Percentiles rank a stretch among this genome's conserved stretches.
These are phyloP conservation scores for Cyclostephanos invisitatus DNA, from an alignment of 108 stramenopile genomes.

Conservation along the genomic window DNA sequence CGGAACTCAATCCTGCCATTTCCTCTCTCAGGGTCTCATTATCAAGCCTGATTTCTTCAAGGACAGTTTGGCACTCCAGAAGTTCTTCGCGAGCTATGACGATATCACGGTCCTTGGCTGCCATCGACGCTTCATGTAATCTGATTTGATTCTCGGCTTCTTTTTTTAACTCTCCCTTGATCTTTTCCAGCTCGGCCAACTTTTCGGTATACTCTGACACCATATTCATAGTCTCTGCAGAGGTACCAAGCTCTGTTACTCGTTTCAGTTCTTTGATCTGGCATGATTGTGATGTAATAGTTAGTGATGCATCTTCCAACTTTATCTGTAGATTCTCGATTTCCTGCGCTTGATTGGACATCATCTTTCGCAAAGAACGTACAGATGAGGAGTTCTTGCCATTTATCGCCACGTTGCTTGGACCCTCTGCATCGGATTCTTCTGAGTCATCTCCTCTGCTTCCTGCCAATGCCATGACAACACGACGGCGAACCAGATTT, in stretches of 20 bases:
- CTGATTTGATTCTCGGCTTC: conserved; percentile 41
- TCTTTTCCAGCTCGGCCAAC: conserved; percentile 55
- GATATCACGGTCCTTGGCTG: conserved; percentile 42
- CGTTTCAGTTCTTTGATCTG: conserved; percentile 65
- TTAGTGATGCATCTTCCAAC: conserved; percentile 45
- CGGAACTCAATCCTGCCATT: conserved; percentile 68
- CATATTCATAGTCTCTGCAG: conserved; percentile 68
- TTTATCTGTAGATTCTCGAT: conserved; percentile 62
- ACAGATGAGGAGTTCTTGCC: conserved; percentile 14
- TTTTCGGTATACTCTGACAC: conserved; percentile 63
- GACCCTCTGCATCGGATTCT: conserved; percentile 40
- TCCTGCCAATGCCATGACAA: conserved; percentile 65
- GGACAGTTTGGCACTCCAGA: conserved; percentile 11
- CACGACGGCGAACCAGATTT: conserved; percentile 64
- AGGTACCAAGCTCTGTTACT: conserved; percentile 58
- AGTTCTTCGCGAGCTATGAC: conserved; percentile 44
- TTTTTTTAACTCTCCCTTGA: conserved; percentile 42
- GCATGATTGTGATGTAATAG: conserved; percentile 31
- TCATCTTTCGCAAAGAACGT: conserved; percentile 55
- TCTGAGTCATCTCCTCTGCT: conserved; percentile 43
- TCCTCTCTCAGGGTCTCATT: conserved; percentile 62
- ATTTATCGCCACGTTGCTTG: not conserved
- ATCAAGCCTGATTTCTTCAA: conserved; percentile 46
- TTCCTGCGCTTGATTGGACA: conserved; percentile 68
- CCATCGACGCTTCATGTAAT: conserved; percentile 39